A percentile compares a stretch with the other conserved stretches of the same genome.
These are phyloP conservation scores for Amaranthus hypochondriacus DNA, from an alignment of 148 eudicot species.

Conservation along the genomic window DNA sequence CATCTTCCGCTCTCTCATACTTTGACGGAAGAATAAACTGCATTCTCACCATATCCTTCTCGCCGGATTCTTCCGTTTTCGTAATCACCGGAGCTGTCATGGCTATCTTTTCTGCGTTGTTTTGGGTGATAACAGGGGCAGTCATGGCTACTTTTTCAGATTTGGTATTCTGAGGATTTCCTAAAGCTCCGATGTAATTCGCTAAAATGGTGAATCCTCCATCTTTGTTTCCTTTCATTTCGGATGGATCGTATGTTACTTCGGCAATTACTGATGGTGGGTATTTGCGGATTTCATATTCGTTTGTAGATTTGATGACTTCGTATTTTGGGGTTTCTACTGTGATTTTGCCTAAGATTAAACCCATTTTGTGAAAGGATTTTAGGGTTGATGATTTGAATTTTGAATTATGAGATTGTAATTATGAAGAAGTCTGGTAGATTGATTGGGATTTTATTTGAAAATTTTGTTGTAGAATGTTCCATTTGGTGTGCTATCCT, in stretches of 20 bases:
- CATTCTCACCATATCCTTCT: slow-evolving; percentile 45
- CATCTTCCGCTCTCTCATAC: slow-evolving; percentile 55
- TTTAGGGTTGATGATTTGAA: not conserved
- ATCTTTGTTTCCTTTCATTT: slow-evolving; percentile 58
- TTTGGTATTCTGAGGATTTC: slow-evolving; percentile 52
- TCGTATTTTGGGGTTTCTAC: slow-evolving; percentile 65
- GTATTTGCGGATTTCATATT: slow-evolving; percentile 72
- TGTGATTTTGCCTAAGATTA: slow-evolving; percentile 51
- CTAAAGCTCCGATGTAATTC: slow-evolving; percentile 68
- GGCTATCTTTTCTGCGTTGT: slow-evolving; percentile 18
- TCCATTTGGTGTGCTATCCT: not conserved
- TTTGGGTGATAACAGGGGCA: slow-evolving; percentile 33
- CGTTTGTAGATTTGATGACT: slow-evolving; percentile 32
- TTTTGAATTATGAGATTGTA: not conserved
- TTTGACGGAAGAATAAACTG: slow-evolving; percentile 61
- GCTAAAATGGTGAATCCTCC: slow-evolving; percentile 67
- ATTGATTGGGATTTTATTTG: not conserved
- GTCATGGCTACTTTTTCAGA: slow-evolving; percentile 59
- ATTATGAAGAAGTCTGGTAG: not conserved
- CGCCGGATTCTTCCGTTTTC: slow-evolving; percentile 6
- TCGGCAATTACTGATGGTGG: slow-evolving; percentile 50
- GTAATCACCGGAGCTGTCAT: slow-evolving; percentile 77
- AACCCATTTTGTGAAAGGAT: slow-evolving; percentile 35
- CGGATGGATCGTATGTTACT: slow-evolving; percentile 55
- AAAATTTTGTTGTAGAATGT: not conserved